Evolutionary conservation across 257 asterid genomes (phyloP).

Genomic region (Capsicum chinense): DNA sequence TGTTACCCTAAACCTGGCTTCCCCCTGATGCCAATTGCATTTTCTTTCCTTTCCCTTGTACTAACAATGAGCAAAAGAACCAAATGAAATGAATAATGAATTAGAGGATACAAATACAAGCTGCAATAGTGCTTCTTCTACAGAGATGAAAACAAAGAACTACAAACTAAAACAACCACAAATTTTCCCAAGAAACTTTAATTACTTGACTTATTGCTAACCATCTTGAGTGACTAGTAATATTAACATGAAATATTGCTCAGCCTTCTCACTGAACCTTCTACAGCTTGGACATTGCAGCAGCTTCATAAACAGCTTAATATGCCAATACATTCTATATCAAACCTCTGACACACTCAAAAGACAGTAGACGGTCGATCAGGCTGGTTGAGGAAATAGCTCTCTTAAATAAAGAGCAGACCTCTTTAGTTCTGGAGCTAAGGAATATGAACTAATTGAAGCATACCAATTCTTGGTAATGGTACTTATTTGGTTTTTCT

Average conservation of each 20-base stretch:
- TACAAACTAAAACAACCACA: constrained; percentile 27
- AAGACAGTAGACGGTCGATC: neutral
- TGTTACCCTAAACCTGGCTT: neutral
- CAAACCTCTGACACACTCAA: constrained; percentile 6
- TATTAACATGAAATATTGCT: constrained; percentile 30
- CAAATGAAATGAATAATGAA: neutral
- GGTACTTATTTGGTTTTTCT: neutral
- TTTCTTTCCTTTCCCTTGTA: neutral
- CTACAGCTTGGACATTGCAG: constrained; percentile 16
- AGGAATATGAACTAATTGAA: neutral
- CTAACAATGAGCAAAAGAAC: neutral
- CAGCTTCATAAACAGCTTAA: neutral
- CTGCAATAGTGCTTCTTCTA: neutral
- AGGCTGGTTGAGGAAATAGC: neutral
- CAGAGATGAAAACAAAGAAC: constrained; percentile 20
- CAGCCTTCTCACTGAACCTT: constrained; percentile 27
- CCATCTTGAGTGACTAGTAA: constrained; percentile 38
- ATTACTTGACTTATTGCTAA: constrained; percentile 33
- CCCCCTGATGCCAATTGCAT: neutral
- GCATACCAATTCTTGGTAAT: neutral
- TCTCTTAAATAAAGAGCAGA: neutral
- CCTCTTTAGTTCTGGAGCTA: neutral
- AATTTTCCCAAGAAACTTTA: neutral
- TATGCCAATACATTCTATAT: neutral
- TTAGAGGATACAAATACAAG: neutral